Evolutionary conservation across 2,329 filamentous ascomycete genomes (phyloP).

Genomic region (Phyllosticta citrichinensis): DNA sequence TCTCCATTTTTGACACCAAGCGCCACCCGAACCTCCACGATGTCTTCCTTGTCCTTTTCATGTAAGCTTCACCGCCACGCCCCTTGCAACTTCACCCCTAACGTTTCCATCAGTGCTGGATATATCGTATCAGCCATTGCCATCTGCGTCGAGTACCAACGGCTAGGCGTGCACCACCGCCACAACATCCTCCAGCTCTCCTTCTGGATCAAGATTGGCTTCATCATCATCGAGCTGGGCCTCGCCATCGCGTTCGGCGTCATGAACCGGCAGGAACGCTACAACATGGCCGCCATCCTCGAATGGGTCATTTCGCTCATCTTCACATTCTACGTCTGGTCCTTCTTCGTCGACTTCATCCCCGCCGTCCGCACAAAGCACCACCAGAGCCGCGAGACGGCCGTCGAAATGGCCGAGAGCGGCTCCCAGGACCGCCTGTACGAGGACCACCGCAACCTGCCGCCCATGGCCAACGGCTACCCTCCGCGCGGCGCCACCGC

Average conservation of each 20-base stretch:
- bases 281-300: slow-evolving; percentile 63
- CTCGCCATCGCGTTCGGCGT: slow-evolving; percentile 66
- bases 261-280: slow-evolving; percentile 37
- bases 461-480: slow-evolving; percentile 11
- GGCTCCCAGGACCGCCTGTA: slow-evolving; percentile 4
- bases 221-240: slow-evolving; percentile 69
- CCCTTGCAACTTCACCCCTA: not conserved
- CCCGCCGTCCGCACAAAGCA: slow-evolving; percentile 59
- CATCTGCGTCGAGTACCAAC: slow-evolving; percentile 83
- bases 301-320: slow-evolving; percentile 75
- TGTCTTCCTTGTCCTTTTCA: slow-evolving; percentile 71
- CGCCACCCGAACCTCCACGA: slow-evolving; percentile 59
- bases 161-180: slow-evolving; percentile 70
- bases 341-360: slow-evolving; percentile 77
- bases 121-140: slow-evolving; percentile 81
- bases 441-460: not conserved
- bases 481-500: not conserved
- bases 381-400: slow-evolving; percentile 26
- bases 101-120: slow-evolving; percentile 39
- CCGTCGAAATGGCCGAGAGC: slow-evolving; percentile 21
- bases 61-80: slow-evolving; percentile 33
- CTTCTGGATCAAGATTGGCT: slow-evolving; percentile 79
- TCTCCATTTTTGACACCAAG: slow-evolving; percentile 79
- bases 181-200: slow-evolving; percentile 65
- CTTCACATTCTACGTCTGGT: slow-evolving; percentile 80